Percentiles rank a stretch among this genome's conserved stretches.
Conservation (phyloP, 331 rosid species). For the Quercus tomentella region DNA sequence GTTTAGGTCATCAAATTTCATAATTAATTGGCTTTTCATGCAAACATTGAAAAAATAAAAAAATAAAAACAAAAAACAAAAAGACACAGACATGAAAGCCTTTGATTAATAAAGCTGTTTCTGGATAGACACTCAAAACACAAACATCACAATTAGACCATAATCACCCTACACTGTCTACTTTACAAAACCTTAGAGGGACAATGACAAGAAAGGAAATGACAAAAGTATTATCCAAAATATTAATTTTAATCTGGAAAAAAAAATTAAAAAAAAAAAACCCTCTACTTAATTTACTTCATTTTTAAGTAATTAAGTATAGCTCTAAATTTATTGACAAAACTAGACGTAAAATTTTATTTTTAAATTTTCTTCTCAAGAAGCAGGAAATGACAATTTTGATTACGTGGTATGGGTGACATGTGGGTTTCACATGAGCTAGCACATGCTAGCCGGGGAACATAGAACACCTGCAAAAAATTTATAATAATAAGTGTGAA, state of each 20-base stretch:
- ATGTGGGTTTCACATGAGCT: slow-evolving; percentile 90
- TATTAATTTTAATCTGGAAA: neutral
- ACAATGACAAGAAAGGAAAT: slow-evolving; percentile 24
- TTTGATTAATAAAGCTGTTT: slow-evolving; percentile 31
- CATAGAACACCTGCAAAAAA: slow-evolving; percentile 71
- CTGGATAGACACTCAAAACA: slow-evolving; percentile 31
- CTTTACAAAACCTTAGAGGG: slow-evolving; percentile 11
- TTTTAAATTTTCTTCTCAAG: neutral
- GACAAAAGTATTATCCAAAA: neutral
- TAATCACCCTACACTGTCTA: slow-evolving; percentile 28
- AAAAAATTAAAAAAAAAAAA: neutral
- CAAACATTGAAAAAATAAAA: slow-evolving; percentile 8
- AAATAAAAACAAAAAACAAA: neutral
- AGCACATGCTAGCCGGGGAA: slow-evolving; percentile 63
- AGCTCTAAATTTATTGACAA: neutral
- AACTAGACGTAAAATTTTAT: neutral
- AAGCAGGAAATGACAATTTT: slow-evolving; percentile 37
- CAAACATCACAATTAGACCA: slow-evolving; percentile 26
- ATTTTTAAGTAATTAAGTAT: neutral
- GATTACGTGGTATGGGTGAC: slow-evolving; percentile 62
- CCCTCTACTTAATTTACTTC: neutral
- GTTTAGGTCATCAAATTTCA: slow-evolving; percentile 4
- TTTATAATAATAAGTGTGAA: slow-evolving; percentile 6
- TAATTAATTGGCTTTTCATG: slow-evolving; percentile 24
- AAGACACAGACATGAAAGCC: slow-evolving; percentile 28